These are phyloP conservation scores for Xylariaceae sp. DNA, from an alignment of 2,329 filamentous ascomycete species.

Conservation along the genomic window DNA sequence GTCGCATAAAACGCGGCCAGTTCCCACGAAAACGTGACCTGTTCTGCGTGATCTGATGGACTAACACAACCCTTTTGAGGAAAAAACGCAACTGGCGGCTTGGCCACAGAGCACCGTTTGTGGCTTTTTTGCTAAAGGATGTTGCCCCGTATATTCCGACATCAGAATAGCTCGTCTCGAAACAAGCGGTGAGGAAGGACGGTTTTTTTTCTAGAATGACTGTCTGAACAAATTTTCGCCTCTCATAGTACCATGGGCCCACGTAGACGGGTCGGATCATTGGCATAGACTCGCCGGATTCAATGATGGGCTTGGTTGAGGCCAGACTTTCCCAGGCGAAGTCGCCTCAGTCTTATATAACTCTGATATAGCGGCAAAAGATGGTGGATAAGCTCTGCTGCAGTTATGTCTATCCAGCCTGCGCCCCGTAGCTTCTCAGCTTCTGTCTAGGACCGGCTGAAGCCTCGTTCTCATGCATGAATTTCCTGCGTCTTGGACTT, in stretches of 20 bases:
- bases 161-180: constrained; percentile 14
- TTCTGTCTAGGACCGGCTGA: constrained; percentile 1
- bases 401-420: constrained; percentile 3
- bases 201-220: constrained; percentile 13
- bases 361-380: too few species aligned
- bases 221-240: background rate
- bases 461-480: constrained; percentile 16
- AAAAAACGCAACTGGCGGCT: constrained; percentile 9
- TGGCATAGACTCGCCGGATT: too few species aligned
- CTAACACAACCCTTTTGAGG: constrained; percentile 13
- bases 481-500: constrained; percentile 22
- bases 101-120: constrained; percentile 18
- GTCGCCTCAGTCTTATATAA: too few species aligned
- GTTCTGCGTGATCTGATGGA: constrained; percentile 24
- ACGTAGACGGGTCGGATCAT: too few species aligned
- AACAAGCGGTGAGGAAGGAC: constrained; percentile 26
- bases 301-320: too few species aligned
- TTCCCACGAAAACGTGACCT: constrained; percentile 24
- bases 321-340: too few species aligned
- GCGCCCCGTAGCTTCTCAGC: constrained; percentile 1
- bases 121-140: constrained; percentile 19
- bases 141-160: constrained; percentile 9
- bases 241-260: too few species aligned
- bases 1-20: constrained; percentile 29
- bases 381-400: constrained; percentile 12